A percentile compares a stretch with the other conserved stretches of the same genome.
Evolutionary conservation across 257 asterid species (phyloP).

Genomic region (Rauvolfia tetraphylla): DNA sequence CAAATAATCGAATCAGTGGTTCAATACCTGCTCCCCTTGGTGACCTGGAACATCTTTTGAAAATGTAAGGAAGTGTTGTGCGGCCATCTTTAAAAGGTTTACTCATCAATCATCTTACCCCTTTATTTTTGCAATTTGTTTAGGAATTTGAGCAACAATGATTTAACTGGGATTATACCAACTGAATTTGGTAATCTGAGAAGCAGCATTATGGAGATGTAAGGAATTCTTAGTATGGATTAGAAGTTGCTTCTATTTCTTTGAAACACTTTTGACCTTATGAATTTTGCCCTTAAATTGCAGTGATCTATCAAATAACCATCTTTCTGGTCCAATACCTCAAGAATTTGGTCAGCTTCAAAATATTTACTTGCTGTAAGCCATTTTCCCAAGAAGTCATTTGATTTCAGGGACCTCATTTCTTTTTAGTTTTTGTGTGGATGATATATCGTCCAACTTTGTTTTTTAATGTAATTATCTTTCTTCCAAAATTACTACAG

Average conservation of each 20-base stretch:
- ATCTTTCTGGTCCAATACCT: constrained; percentile 76
- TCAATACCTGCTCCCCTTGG: constrained; percentile 82
- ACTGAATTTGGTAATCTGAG: constrained; percentile 89
- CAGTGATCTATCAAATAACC: constrained; percentile 88
- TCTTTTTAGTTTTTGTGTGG: background rate
- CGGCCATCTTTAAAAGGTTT: background rate
- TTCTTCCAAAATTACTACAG: constrained; percentile 30
- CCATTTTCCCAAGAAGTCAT: background rate
- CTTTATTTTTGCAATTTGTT: background rate
- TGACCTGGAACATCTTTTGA: constrained; percentile 95
- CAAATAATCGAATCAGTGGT: constrained; percentile 70
- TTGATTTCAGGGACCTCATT: background rate
- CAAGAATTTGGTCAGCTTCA: constrained; percentile 87
- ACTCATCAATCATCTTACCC: background rate
- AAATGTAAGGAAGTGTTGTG: constrained; percentile 50
- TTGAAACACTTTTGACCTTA: background rate
- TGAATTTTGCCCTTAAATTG: constrained; percentile 14
- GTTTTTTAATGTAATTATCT: background rate
- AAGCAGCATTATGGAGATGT: constrained; percentile 94
- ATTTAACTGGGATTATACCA: constrained; percentile 63
- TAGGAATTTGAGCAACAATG: constrained; percentile 84
- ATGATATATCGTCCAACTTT: background rate
- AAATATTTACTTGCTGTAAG: constrained; percentile 79
- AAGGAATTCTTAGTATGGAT: constrained; percentile 23
- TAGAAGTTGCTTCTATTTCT: background rate